These are phyloP conservation scores for Hansenula sp. DNA, from an alignment of 1,139 yeast species.

Conservation along the genomic window DNA sequence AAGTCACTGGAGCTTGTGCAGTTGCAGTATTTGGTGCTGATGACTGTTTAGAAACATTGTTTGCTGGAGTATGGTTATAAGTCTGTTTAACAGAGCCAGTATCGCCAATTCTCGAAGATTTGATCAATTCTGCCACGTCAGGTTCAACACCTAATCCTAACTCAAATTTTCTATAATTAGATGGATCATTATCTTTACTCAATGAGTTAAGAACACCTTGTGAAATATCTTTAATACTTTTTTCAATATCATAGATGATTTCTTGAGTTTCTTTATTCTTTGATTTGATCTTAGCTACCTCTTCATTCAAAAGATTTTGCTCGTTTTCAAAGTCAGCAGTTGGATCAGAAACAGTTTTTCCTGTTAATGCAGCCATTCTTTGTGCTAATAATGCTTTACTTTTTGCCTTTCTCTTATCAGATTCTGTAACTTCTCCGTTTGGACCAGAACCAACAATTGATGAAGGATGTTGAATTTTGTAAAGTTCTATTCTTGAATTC, in stretches of 20 bases:
- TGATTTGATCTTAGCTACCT: conserved; percentile 41
- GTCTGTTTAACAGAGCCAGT: neutral
- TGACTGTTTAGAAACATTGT: too few species aligned
- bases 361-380: conserved; percentile 91
- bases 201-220: conserved; percentile 24
- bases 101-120: conserved; percentile 42
- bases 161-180: conserved; percentile 28
- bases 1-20: conserved; percentile 12
- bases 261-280: conserved; percentile 28
- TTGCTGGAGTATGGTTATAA: neutral
- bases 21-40: conserved; percentile 3
- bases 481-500: conserved; percentile 58
- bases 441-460: conserved; percentile 78
- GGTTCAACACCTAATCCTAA: conserved; percentile 33
- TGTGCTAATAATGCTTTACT: conserved; percentile 75
- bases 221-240: conserved; percentile 30
- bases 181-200: conserved; percentile 26
- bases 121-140: conserved; percentile 45
- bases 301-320: conserved; percentile 54
- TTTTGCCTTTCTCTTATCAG: conserved; percentile 74
- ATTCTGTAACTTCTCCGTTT: conserved; percentile 77
- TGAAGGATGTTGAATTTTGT: conserved; percentile 63
- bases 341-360: conserved; percentile 49
- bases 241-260: conserved; percentile 27
- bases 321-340: conserved; percentile 47